phyloP scores from a whole-genome alignment of 2,329 filamentous ascomycete species.

The Exutisphaerella laricina region DNA sequence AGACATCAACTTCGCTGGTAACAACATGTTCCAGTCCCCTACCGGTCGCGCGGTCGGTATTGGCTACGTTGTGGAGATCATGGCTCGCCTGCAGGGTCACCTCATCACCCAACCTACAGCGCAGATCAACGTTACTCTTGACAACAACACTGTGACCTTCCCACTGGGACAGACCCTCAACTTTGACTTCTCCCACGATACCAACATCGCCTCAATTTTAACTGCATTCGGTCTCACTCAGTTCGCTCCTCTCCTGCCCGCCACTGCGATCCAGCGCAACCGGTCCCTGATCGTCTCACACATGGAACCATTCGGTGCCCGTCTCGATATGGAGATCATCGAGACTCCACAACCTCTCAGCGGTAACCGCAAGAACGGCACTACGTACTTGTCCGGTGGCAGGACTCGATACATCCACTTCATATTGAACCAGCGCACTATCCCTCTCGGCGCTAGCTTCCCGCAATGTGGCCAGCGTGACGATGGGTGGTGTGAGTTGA shows the following conservation, averaged over 20 bases:
- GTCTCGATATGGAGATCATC: constrained; percentile 70
- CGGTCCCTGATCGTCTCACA: constrained; percentile 59
- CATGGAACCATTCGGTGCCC: constrained; percentile 65
- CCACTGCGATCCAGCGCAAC: constrained; percentile 51
- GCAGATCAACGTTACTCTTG: constrained; percentile 61
- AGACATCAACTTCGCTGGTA: constrained; percentile 58
- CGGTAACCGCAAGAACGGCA: constrained; percentile 43
- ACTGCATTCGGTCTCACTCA: constrained; percentile 68
- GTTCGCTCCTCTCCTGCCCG: constrained; percentile 57
- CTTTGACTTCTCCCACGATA: constrained; percentile 74
- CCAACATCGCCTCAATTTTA: constrained; percentile 51
- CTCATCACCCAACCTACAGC: constrained; percentile 40
- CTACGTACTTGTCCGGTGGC: constrained; percentile 42
- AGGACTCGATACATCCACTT: constrained; percentile 69
- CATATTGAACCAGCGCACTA: constrained; percentile 60
- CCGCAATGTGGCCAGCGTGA: constrained; percentile 58
- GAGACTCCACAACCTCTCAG: constrained; percentile 58
- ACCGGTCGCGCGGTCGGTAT: constrained; percentile 66
- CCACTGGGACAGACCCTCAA: constrained; percentile 68
- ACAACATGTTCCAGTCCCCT: constrained; percentile 58
- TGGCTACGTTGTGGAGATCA: constrained; percentile 66
- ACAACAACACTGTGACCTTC: constrained; percentile 63
- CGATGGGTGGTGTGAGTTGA: constrained; percentile 73
- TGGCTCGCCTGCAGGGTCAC: constrained; percentile 63
- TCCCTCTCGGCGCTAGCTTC: constrained; percentile 63